Conservation (phyloP, 2,329 filamentous ascomycete genomes). For the Xylaria sp. region DNA sequence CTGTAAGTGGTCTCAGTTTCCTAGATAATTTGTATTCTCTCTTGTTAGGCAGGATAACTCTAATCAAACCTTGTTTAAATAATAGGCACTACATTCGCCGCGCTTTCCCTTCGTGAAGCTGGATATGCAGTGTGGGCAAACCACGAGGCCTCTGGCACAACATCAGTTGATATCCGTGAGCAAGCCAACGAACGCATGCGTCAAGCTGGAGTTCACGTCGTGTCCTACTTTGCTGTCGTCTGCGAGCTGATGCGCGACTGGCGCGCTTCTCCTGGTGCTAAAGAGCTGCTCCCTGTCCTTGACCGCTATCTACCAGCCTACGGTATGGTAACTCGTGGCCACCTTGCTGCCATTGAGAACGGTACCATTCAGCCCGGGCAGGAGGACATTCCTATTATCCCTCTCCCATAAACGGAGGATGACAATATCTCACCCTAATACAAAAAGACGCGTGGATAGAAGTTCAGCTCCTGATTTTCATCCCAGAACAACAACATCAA, state of each 20-base stretch:
- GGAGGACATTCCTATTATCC: conserved; percentile 43
- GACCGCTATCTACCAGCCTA: conserved; percentile 74
- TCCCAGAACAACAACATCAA: background rate
- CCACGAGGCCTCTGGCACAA: conserved; percentile 76
- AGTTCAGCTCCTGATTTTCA: background rate
- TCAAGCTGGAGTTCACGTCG: conserved; percentile 72
- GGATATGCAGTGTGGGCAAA: conserved; percentile 81
- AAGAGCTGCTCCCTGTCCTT: conserved; percentile 71
- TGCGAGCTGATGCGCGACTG: conserved; percentile 79
- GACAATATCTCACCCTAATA: conserved; percentile 35
- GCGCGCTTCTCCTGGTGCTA: conserved; percentile 64
- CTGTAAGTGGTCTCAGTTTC: conserved; percentile 56
- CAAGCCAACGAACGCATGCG: conserved; percentile 75
- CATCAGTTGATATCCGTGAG: conserved; percentile 68
- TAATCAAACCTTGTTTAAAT: background rate
- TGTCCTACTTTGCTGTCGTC: conserved; percentile 71
- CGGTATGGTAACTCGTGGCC: conserved; percentile 70
- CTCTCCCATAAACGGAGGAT: conserved; percentile 30
- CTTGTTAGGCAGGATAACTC: background rate
- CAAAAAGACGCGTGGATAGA: background rate
- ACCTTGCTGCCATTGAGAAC: conserved; percentile 69
- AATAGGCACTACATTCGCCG: conserved; percentile 72
- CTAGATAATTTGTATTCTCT: background rate
- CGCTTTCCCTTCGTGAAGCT: conserved; percentile 75
- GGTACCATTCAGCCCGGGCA: conserved; percentile 71